Base-by-base conservation (phyloP, 306 rosid species). In the Vicia faba region DNA sequence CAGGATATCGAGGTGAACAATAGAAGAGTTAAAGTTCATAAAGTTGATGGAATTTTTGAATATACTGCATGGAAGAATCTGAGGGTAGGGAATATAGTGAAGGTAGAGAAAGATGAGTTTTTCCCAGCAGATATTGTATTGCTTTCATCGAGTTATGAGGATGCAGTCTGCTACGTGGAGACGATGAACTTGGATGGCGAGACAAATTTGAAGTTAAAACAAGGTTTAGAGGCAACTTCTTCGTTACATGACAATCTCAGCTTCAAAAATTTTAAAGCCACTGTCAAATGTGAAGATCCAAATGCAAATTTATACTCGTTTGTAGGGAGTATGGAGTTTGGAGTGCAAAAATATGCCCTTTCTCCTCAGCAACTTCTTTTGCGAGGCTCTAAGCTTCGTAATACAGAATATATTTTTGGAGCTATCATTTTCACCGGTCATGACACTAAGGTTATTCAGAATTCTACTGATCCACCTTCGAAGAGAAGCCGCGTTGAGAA, bases 181-280 rank as follows among this genome's bases (percentile, higher is more conserved):
- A 93, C 99, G 25, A 93, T 88, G 99, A 93, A 85, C 78, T 92
- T 93, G 64, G 99, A 93, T 57, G 97, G 99, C 8, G 99, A 93
- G 86, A 93, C 99, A 71, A 93, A 93, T 81, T 75, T 93, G 50
- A 93, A 93, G 80, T 25, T 88, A 60, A 93, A 90, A 72, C 97
- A 93, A 77, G 95, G 84, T 16, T 84, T 90, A 86, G 99, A 86
- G 66, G 89, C 78, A 35, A 88, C 95, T 61, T 90, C 88, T 20
- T 77, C 61, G 64, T 67, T 88, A 71, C 81, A 69, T 0, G 91
- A 87, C 38, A 90, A 89, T 29, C 50, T 67, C 11, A 25, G 78
- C 62, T 83, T 90, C 68, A 10, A 41, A 2, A 73, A 75, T 26
- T 93, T 88, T 64, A 84, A 70, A 40, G 96, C 99, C 61, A 75